phyloP scores from a whole-genome alignment of 768 basidiomycete species.

The Boletus subparvulus region DNA sequence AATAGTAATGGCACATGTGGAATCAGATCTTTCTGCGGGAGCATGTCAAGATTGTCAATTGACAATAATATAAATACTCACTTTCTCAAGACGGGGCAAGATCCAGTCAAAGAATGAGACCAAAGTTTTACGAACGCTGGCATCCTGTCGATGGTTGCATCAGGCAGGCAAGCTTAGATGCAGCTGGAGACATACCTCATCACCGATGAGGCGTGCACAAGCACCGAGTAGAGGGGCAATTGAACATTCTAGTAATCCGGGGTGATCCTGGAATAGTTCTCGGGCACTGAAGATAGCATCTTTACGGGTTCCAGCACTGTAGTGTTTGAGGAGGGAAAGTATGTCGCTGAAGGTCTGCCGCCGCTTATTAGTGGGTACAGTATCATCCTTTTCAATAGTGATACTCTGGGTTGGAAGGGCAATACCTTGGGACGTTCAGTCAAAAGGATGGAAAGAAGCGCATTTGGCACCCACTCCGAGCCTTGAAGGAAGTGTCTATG shows the following conservation, averaged over 20 bases:
- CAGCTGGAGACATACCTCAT: slow-evolving; percentile 58
- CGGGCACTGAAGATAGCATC: slow-evolving; percentile 73
- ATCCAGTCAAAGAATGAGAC: slow-evolving; percentile 73
- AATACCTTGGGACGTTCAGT: slow-evolving; percentile 59
- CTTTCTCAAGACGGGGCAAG: slow-evolving; percentile 59
- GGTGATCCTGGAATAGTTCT: slow-evolving; percentile 68
- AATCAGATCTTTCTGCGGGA: slow-evolving; percentile 56
- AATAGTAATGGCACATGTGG: slow-evolving; percentile 78
- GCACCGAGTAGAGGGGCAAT: slow-evolving; percentile 57
- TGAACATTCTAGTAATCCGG: slow-evolving; percentile 49
- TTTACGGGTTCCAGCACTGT: slow-evolving; percentile 73
- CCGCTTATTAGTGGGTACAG: slow-evolving; percentile 69
- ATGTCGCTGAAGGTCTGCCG: slow-evolving; percentile 78
- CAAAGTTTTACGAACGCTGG: slow-evolving; percentile 71
- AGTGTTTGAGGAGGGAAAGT: slow-evolving; percentile 76
- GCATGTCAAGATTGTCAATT: slow-evolving; percentile 6
- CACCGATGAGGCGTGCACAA: slow-evolving; percentile 70
- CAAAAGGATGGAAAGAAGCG: neutral
- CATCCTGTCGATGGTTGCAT: slow-evolving; percentile 53
- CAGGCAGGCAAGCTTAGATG: neutral
- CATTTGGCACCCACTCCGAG: slow-evolving; percentile 64
- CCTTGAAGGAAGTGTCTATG: slow-evolving; percentile 94
- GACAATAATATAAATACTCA: slow-evolving; percentile 28
- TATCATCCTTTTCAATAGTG: slow-evolving; percentile 49
- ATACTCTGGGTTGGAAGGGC: slow-evolving; percentile 86